phyloP scores from a whole-genome alignment of 768 basidiomycete species.

The Suillus weaverae region DNA sequence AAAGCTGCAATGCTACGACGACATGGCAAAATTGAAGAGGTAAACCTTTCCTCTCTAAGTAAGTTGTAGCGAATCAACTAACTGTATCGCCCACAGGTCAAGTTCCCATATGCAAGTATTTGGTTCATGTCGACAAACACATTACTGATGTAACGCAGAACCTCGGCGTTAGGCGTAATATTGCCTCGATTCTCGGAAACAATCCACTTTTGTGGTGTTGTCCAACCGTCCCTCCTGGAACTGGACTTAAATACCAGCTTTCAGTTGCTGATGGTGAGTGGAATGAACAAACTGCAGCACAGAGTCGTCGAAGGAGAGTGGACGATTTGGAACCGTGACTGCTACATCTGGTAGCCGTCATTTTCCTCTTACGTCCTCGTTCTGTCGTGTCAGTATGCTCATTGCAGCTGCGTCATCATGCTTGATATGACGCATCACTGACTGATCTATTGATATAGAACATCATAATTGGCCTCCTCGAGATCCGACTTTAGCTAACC shows the following conservation, averaged over 20 bases:
- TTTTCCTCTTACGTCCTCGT: conserved; percentile 7
- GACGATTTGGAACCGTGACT: conserved; percentile 9
- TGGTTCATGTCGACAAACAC: background rate
- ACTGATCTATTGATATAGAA: conserved; percentile 18
- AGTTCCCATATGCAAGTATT: conserved; percentile 84
- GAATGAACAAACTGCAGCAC: conserved; percentile 40
- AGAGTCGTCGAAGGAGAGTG: conserved; percentile 12
- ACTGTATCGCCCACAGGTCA: conserved; percentile 49
- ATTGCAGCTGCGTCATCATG: conserved; percentile 11
- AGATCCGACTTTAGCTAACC: conserved; percentile 48
- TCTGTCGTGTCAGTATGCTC: conserved; percentile 5
- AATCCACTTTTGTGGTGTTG: conserved; percentile 84
- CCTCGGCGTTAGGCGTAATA: conserved; percentile 71
- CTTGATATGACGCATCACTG: conserved; percentile 28
- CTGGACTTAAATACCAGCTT: conserved; percentile 77
- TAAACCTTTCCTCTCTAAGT: conserved; percentile 25
- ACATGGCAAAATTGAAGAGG: conserved; percentile 82
- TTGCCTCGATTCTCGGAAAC: conserved; percentile 73
- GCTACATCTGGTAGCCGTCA: conserved; percentile 5
- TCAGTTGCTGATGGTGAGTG: conserved; percentile 76
- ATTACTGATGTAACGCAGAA: conserved; percentile 50
- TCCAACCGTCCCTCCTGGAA: conserved; percentile 65
- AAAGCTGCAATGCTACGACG: conserved; percentile 84
- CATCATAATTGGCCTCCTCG: conserved; percentile 70
- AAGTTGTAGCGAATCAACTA: background rate